phyloP scores from a whole-genome alignment of 805 yeast genomes.

The Starmerella ratchasimensis region DNA sequence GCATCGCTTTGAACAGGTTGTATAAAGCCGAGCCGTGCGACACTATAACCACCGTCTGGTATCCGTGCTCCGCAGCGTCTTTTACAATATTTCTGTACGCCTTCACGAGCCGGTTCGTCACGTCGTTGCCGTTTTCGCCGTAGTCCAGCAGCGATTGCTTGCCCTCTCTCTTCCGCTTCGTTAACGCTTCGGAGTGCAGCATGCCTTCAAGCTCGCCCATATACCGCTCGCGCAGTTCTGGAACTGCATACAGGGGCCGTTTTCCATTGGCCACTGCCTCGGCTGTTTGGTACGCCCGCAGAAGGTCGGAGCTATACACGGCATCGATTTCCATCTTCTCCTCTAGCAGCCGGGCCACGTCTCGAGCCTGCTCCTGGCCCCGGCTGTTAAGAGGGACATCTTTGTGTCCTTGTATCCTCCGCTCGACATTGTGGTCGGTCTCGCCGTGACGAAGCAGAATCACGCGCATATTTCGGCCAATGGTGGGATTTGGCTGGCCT shows the following conservation, averaged over 20 bases:
- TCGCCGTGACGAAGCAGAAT: conserved; percentile 21
- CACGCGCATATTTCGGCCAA: no score
- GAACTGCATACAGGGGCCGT: not conserved
- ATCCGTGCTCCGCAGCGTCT: conserved; percentile 1
- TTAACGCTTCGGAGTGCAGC: conserved; percentile 13
- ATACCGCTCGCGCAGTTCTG: conserved; percentile 17
- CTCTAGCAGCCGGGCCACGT: conserved; percentile 8
- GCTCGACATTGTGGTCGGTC: conserved; percentile 17
- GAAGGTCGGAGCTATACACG: conserved; percentile 16
- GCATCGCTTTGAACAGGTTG: conserved; percentile 11
- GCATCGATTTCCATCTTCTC: conserved; percentile 13
- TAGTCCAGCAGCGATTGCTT: conserved; percentile 7
- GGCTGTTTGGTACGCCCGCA: conserved; percentile 20
- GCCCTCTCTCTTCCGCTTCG: conserved; percentile 5
- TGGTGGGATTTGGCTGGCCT: no score
- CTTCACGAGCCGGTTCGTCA: conserved; percentile 7
- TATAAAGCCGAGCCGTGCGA: conserved; percentile 21
- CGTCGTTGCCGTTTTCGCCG: conserved; percentile 15
- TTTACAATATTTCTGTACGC: conserved; percentile 9
- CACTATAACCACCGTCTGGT: conserved; percentile 13
- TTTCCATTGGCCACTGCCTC: conserved; percentile 11
- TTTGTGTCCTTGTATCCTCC: conserved; percentile 19
- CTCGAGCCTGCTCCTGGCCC: conserved; percentile 19
- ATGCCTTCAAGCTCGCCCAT: conserved; percentile 20
- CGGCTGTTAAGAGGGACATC: conserved; percentile 18